phyloP scores from a whole-genome alignment of 192 early-diverging fungal genomes.

The Rhizophagus clarus region DNA sequence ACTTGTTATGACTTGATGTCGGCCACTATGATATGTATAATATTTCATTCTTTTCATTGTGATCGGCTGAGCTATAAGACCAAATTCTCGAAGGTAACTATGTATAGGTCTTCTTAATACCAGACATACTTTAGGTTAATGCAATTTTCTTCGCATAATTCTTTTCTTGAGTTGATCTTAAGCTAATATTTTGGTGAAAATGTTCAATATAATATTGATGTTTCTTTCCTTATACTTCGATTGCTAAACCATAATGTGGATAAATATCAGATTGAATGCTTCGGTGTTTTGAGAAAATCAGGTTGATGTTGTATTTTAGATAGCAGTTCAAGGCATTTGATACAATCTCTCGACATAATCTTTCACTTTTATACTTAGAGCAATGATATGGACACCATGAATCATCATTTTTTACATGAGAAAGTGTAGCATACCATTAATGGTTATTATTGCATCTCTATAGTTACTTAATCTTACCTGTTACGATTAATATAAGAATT shows the following conservation, averaged over 20 bases:
- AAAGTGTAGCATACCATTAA: not conserved
- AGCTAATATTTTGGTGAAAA: too few relatives aligned
- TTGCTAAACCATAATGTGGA: not conserved
- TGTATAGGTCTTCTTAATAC: too few relatives aligned
- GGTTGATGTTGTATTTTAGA: not conserved
- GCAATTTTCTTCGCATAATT: too few relatives aligned
- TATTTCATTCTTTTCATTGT: too few relatives aligned
- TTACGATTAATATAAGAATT: too few relatives aligned
- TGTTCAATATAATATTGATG: slow-evolving; percentile 1
- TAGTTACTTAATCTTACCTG: not conserved
- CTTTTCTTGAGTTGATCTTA: too few relatives aligned
- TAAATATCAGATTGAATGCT: slow-evolving; percentile 19
- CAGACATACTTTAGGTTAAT: too few relatives aligned
- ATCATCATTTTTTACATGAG: not conserved
- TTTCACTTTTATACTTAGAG: not conserved
- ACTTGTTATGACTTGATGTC: too few relatives aligned
- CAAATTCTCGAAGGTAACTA: too few relatives aligned
- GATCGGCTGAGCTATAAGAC: too few relatives aligned
- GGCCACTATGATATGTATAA: too few relatives aligned
- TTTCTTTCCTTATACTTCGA: too few relatives aligned
- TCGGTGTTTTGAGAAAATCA: slow-evolving; percentile 4
- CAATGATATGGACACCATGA: not conserved
- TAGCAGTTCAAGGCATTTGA: not conserved
- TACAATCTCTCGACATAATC: not conserved
- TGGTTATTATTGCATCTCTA: not conserved